A percentile compares a stretch with the other conserved stretches of the same genome.
Conservation (phyloP, 2,329 filamentous ascomycete genomes). For the Elsinoe perseae region DNA sequence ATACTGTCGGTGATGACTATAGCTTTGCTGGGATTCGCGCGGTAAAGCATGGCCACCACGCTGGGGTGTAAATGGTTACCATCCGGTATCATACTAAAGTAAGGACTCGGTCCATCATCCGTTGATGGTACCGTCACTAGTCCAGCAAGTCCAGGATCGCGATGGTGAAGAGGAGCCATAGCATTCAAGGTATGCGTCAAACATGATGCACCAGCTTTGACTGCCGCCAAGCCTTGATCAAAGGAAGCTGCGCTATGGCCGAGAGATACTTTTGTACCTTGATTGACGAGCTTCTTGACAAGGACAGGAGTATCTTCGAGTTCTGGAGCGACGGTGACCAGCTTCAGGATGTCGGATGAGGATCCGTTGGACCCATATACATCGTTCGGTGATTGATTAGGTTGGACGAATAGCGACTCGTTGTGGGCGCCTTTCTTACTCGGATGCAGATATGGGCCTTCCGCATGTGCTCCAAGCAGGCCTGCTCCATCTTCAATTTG, state of each 20-base stretch:
- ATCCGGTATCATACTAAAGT: conserved; percentile 48
- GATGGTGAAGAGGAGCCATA: conserved; percentile 45
- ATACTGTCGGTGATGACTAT: conserved; percentile 49
- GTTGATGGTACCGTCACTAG: conserved; percentile 27
- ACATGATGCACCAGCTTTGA: conserved; percentile 43
- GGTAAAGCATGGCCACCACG: conserved; percentile 43
- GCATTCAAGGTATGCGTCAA: conserved; percentile 51
- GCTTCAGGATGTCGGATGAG: conserved; percentile 36
- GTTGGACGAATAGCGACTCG: conserved; percentile 36
- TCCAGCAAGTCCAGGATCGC: conserved; percentile 46
- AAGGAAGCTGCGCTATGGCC: conserved; percentile 46
- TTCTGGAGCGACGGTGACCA: conserved; percentile 49
- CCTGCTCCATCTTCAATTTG: conserved; percentile 38
- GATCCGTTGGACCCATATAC: conserved; percentile 42
- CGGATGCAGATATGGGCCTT: conserved; percentile 49
- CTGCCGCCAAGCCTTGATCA: conserved; percentile 38
- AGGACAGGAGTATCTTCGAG: conserved; percentile 36
- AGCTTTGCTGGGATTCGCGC: conserved; percentile 39
- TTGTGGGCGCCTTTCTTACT: conserved; percentile 49
- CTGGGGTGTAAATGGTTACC: conserved; percentile 47
- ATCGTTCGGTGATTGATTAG: conserved; percentile 26
- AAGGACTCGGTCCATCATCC: conserved; percentile 31
- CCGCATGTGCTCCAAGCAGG: conserved; percentile 49
- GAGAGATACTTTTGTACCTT: conserved; percentile 41
- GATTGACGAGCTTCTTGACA: conserved; percentile 36